phyloP scores from a whole-genome alignment of 164 flowering plant species.

The Litsea cubeba region DNA sequence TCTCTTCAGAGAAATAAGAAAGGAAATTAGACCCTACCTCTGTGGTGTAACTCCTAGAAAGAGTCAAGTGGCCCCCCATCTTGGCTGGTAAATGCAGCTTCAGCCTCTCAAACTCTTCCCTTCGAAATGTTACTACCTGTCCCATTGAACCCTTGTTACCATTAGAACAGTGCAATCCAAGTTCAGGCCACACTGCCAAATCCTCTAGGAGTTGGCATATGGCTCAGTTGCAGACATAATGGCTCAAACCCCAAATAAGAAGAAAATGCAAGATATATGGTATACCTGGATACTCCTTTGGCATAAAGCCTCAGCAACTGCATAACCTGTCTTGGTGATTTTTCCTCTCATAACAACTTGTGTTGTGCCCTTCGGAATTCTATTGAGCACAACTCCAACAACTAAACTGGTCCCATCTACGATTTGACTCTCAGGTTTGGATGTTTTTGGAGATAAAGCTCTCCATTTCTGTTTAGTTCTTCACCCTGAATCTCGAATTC shows the following conservation, averaged over 20 bases:
- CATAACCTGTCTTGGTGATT: conserved; percentile 38
- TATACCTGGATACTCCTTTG: conserved; percentile 47
- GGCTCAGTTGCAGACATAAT: too few relatives aligned
- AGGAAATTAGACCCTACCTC: conserved; percentile 12
- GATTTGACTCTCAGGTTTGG: conserved; percentile 46
- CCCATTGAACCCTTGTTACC: not conserved
- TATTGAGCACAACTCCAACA: conserved; percentile 45
- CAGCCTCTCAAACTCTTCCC: conserved; percentile 30
- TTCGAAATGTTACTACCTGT: conserved; percentile 25
- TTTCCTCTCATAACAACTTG: conserved; percentile 50
- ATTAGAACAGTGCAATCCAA: too few relatives aligned
- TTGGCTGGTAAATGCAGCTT: conserved; percentile 4
- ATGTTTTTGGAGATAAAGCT: conserved; percentile 40
- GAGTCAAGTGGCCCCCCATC: conserved; percentile 17
- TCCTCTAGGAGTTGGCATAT: too few relatives aligned
- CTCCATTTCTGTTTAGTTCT: conserved; percentile 56
- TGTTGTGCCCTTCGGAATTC: conserved; percentile 49
- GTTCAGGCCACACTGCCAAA: too few relatives aligned
- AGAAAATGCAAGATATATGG: too few relatives aligned
- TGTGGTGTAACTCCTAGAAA: conserved; percentile 21
- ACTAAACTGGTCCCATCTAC: conserved; percentile 63
- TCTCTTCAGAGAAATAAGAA: not conserved
- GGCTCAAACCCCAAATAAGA: too few relatives aligned
- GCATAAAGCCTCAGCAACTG: conserved; percentile 40
- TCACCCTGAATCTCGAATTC: conserved; percentile 36